A percentile compares a stretch with the other conserved stretches of the same genome.
Conservation (phyloP, 2,329 filamentous ascomycete genomes). For the Tolypocladium sp. region DNA sequence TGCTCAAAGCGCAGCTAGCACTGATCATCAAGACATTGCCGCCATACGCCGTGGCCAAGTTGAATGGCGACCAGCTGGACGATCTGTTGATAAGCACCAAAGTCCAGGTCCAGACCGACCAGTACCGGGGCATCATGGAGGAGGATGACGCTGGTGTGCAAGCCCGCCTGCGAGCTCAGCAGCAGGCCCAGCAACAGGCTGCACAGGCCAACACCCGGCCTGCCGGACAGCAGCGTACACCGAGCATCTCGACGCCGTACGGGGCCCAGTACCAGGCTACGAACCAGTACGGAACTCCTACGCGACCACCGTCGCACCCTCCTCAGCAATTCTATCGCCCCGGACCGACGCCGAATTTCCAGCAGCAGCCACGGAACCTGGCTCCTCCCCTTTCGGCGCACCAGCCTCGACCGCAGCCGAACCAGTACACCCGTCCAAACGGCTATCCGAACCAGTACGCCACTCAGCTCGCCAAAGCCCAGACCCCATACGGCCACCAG, state of each 20-base stretch:
- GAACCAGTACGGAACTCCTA: slow-evolving; percentile 38
- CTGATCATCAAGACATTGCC: slow-evolving; percentile 68
- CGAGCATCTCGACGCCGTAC: slow-evolving; percentile 31
- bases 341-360: slow-evolving; percentile 29
- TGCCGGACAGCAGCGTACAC: slow-evolving; percentile 26
- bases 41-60: slow-evolving; percentile 76
- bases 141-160: slow-evolving; percentile 62
- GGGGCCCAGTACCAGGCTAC: slow-evolving; percentile 30
- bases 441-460: slow-evolving; percentile 37
- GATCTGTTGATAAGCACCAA: slow-evolving; percentile 75
- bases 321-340: slow-evolving; percentile 36
- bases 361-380: slow-evolving; percentile 26
- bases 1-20: slow-evolving; percentile 65
- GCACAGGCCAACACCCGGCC: slow-evolving; percentile 24
- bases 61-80: slow-evolving; percentile 78
- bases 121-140: slow-evolving; percentile 73
- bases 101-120: slow-evolving; percentile 61
- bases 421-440: slow-evolving; percentile 41
- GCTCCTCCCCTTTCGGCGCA: slow-evolving; percentile 17
- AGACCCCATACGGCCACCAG: slow-evolving; percentile 42
- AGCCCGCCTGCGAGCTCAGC: slow-evolving; percentile 34
- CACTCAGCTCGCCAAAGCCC: slow-evolving; percentile 41
- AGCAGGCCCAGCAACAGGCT: slow-evolving; percentile 14
- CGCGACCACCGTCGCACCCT: slow-evolving; percentile 32
- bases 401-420: slow-evolving; percentile 28